Evolutionary conservation across 2,329 filamentous ascomycete species (phyloP), one percentile per base, ranked within the genome.

Genomic region (Hypoxylon sp.): DNA sequence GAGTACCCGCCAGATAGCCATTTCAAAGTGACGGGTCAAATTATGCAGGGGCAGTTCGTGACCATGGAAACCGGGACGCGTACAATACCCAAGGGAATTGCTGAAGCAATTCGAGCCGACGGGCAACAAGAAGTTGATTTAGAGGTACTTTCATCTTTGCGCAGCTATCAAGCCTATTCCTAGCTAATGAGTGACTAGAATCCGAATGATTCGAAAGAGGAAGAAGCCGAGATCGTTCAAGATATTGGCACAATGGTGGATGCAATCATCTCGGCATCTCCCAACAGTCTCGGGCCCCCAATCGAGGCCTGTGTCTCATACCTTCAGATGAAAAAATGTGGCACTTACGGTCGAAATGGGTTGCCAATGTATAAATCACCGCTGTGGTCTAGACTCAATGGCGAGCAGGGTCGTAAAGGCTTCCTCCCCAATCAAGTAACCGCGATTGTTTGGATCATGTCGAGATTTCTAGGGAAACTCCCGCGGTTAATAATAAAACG

Each of bases 391-490:
- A 53, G 9, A 0, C 57, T 76, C 2, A 68, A 73, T 24, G 59
- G 65, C 12, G n/a, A 42, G 20, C 58, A 70, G 1, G 71, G 65
- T 0, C 65, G 68, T 7, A 71, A 61, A 22, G 74, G 69, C 7
- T 61, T 76, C 3, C 54, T 76, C 1, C 70, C 72, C 22, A 73
- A 72, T 32, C 74, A 76, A 50, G 49, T 74, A 2, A 76, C 74
- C 1, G 72, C 64, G 2, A 71, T 76, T n/a, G 73, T 74, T 6
- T 76, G 73, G 73, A 67, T 76, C 9, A 55, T 76, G 3, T 72
- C 70, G 1, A 70, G 73, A 36, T 52, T 76, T 6, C 60, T 75
- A 16, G 74, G 74, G 0, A 32, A 63, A 0, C 71, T 75, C 2
- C 74, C 74, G 3, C 48, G 5, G 0, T 44, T 74, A 1, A 64